These are phyloP conservation scores for Aspergillus fumigatus DNA, from an alignment of 2,329 filamentous ascomycete genomes.

Conservation along the genomic window DNA sequence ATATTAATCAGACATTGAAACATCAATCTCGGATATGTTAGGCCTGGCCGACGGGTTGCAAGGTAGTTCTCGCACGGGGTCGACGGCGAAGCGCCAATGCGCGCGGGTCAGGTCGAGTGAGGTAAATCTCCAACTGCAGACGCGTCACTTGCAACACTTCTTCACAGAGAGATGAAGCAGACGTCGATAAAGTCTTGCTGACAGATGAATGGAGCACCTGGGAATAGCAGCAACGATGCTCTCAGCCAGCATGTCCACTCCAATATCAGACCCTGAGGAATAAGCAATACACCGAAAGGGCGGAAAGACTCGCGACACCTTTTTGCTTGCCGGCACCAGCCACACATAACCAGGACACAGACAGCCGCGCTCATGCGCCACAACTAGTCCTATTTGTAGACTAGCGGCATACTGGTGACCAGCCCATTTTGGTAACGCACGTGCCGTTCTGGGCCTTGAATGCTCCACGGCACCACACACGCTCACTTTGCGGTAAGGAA, in stretches of 20 bases:
- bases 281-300: neutral
- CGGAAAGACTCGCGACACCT: constrained; percentile 6
- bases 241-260: neutral
- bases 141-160: constrained; percentile 2
- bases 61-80: neutral
- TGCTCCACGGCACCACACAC: constrained; percentile 2
- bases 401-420: neutral
- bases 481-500: neutral
- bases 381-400: neutral
- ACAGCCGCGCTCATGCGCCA: neutral
- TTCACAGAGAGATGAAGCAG: neutral
- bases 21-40: neutral
- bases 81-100: neutral
- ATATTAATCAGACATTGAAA: neutral
- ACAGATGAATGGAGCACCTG: neutral
- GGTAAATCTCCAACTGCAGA: neutral
- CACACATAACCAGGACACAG: neutral
- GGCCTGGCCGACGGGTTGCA: neutral
- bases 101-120: neutral
- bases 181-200: neutral
- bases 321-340: neutral
- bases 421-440: neutral
- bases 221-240: neutral
- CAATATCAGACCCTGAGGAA: neutral
- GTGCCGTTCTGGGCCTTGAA: neutral